These are phyloP conservation scores for Xanthoconium separans DNA, from an alignment of 1,284 basidiomycete genomes.

Conservation along the genomic window DNA sequence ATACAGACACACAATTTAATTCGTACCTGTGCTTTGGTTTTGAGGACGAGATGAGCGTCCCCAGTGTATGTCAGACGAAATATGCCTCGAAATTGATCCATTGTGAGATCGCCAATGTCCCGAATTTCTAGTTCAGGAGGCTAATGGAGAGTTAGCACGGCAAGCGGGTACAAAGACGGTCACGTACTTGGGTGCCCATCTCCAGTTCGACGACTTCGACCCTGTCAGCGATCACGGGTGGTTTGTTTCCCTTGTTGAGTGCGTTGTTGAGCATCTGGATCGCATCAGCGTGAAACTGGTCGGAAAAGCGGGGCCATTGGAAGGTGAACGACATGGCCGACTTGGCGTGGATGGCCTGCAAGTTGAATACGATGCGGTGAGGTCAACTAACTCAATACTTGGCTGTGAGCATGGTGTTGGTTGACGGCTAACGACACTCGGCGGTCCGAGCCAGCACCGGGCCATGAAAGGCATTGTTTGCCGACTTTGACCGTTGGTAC, in stretches of 20 bases:
- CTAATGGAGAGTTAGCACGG: constrained; percentile 39
- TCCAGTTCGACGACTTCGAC: constrained; percentile 97
- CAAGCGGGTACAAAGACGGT: constrained; percentile 5
- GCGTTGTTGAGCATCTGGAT: constrained; percentile 93
- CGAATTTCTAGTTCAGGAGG: constrained; percentile 97
- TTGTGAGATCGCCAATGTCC: constrained; percentile 95
- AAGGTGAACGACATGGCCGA: constrained; percentile 92
- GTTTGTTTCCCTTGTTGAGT: constrained; percentile 97
- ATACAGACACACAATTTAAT: background rate
- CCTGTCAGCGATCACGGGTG: constrained; percentile 94
- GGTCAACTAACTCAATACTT: constrained; percentile 5
- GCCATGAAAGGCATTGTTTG: background rate
- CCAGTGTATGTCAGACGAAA: constrained; percentile 95
- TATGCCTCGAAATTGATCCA: constrained; percentile 96
- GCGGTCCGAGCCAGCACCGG: background rate
- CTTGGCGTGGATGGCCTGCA: constrained; percentile 10
- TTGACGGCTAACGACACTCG: no score
- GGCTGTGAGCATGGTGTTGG: constrained; percentile 21
- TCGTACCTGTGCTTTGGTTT: constrained; percentile 92
- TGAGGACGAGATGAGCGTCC: constrained; percentile 93
- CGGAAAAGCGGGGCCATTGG: constrained; percentile 96
- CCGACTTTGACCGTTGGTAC: constrained; percentile 1
- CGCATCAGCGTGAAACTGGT: constrained; percentile 91
- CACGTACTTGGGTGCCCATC: constrained; percentile 92
- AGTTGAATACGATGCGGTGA: background rate